Evolutionary conservation across 148 eudicot species (phyloP).

Genomic region (Vaccinium vitisidaea): DNA sequence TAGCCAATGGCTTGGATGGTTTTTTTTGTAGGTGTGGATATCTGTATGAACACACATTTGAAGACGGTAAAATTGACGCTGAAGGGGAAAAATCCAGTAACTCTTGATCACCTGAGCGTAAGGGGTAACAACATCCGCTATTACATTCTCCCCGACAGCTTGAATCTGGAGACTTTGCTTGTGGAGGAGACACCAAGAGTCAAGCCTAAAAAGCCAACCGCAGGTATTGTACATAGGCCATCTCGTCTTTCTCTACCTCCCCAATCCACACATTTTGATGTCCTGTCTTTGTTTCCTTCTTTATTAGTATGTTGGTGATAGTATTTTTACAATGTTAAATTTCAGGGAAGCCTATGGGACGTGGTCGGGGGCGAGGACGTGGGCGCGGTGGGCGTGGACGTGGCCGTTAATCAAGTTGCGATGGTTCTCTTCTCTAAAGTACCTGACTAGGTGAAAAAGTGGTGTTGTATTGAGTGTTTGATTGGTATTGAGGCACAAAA

Average conservation of each 20-base stretch:
- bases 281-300: background rate
- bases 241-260: background rate
- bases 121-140: conserved; percentile 78
- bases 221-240: conserved; percentile 32
- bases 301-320: background rate
- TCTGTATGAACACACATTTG: conserved; percentile 81
- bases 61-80: conserved; percentile 69
- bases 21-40: conserved; percentile 54
- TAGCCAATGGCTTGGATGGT: background rate
- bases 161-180: conserved; percentile 71
- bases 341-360: conserved; percentile 58
- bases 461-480: background rate
- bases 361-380: conserved; percentile 65
- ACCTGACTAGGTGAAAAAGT: conserved; percentile 5
- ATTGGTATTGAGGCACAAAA: background rate
- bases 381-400: conserved; percentile 63
- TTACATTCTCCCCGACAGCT: conserved; percentile 71
- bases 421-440: background rate
- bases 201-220: conserved; percentile 69
- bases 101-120: conserved; percentile 69
- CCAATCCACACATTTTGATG: background rate
- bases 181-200: conserved; percentile 75
- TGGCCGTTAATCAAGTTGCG: conserved; percentile 32
- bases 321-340: background rate
- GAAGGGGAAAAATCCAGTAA: conserved; percentile 69